Conservation (phyloP, 345 rosid species). For the Boechera stricta region DNA sequence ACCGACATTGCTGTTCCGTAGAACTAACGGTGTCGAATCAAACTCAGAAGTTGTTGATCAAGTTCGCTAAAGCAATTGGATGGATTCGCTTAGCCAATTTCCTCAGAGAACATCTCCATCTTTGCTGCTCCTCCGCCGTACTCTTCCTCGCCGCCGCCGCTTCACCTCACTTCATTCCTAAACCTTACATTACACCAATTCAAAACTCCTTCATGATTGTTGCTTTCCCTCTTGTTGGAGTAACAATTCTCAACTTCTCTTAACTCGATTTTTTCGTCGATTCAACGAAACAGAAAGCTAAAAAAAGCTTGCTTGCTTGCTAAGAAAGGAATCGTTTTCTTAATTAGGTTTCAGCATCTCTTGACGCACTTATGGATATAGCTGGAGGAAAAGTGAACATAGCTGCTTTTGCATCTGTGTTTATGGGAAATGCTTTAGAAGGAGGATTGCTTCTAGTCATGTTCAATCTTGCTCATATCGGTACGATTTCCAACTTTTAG, state of each 20-base stretch:
- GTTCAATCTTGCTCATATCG: slow-evolving; percentile 95
- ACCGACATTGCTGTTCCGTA: slow-evolving; percentile 35
- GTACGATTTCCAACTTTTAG: slow-evolving; percentile 43
- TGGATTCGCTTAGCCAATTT: slow-evolving; percentile 73
- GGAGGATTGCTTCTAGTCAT: slow-evolving; percentile 89
- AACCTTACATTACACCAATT: slow-evolving; percentile 59
- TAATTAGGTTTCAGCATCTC: slow-evolving; percentile 75
- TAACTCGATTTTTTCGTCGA: not conserved
- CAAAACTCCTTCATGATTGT: slow-evolving; percentile 62
- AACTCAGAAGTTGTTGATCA: slow-evolving; percentile 53
- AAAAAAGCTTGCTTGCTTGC: no score
- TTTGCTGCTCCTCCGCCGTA: slow-evolving; percentile 70
- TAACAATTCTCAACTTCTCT: slow-evolving; percentile 34
- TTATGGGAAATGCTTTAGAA: slow-evolving; percentile 87
- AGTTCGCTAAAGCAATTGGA: slow-evolving; percentile 63
- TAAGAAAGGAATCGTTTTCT: not conserved
- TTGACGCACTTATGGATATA: slow-evolving; percentile 83
- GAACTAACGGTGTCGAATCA: slow-evolving; percentile 41
- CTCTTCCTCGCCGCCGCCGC: slow-evolving; percentile 72
- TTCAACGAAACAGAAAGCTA: not conserved
- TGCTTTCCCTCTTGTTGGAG: slow-evolving; percentile 93
- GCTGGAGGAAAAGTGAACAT: slow-evolving; percentile 88
- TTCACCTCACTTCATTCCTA: slow-evolving; percentile 70
- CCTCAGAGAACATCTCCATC: slow-evolving; percentile 75
- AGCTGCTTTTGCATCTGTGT: slow-evolving; percentile 81